These are phyloP conservation scores for Amoeboaphelidium occidentale DNA, from an alignment of 371 early-diverging fungal genomes.

Conservation along the genomic window DNA sequence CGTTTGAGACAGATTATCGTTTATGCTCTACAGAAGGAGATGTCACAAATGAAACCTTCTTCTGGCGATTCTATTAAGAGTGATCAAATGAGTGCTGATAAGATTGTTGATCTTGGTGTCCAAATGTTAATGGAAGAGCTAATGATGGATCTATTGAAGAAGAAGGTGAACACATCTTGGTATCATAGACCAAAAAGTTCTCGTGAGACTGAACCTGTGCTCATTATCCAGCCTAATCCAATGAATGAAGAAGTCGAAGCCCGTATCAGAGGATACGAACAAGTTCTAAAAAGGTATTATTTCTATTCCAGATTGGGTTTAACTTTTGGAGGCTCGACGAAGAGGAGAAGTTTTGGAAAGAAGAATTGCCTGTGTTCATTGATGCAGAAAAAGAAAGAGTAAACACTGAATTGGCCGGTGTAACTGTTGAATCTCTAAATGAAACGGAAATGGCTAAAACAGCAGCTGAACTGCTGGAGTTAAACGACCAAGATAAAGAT, in stretches of 20 bases:
- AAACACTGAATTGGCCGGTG: neutral
- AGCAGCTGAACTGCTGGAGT: too few relatives aligned
- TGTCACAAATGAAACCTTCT: too few relatives aligned
- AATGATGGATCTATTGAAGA: neutral
- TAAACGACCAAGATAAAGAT: too few relatives aligned
- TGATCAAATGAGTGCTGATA: too few relatives aligned
- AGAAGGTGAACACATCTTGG: neutral
- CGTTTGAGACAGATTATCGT: neutral
- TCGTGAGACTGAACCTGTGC: too few relatives aligned
- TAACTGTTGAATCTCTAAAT: neutral
- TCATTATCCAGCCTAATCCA: neutral
- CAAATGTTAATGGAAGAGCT: neutral
- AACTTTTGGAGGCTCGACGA: neutral
- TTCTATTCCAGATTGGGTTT: neutral
- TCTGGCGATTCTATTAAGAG: neutral
- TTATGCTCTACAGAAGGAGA: too few relatives aligned
- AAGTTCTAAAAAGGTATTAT: neutral
- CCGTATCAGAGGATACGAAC: neutral
- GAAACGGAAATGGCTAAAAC: too few relatives aligned
- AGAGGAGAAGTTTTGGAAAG: neutral
- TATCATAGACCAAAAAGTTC: neutral
- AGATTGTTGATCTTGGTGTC: neutral
- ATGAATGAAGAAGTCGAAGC: neutral
- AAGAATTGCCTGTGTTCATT: neutral
- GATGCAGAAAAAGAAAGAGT: neutral